Conservation (phyloP, 2,329 filamentous ascomycete species). For the Colletotrichum liriopes region DNA sequence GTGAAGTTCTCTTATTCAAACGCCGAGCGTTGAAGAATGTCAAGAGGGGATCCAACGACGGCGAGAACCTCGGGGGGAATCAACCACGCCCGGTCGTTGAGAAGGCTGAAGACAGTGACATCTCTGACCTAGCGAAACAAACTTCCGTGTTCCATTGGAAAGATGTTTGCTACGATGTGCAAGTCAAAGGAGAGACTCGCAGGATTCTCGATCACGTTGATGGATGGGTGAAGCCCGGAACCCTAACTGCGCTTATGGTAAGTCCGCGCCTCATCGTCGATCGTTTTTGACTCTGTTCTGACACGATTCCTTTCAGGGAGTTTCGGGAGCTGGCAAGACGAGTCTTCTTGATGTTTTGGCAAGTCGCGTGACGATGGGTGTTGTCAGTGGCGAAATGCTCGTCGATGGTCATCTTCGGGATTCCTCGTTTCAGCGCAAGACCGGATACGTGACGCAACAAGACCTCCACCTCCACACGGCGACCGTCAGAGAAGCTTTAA, state of each 20-base stretch:
- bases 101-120: slow-evolving; percentile 10
- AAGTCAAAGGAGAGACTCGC: slow-evolving; percentile 73
- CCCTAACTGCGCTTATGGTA: slow-evolving; percentile 76
- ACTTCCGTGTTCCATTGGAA: slow-evolving; percentile 79
- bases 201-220: slow-evolving; percentile 77
- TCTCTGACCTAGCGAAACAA: slow-evolving; percentile 55
- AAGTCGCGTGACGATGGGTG: slow-evolving; percentile 77
- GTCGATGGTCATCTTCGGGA: slow-evolving; percentile 76
- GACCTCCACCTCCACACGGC: slow-evolving; percentile 58
- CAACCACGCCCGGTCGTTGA: neutral
- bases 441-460: slow-evolving; percentile 77
- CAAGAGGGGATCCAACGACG: neutral
- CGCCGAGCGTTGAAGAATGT: slow-evolving; percentile 52
- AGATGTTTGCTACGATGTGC: slow-evolving; percentile 79
- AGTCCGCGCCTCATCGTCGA: slow-evolving; percentile 75
- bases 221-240: slow-evolving; percentile 80
- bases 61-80: neutral
- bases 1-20: slow-evolving; percentile 74
- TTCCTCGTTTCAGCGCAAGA: slow-evolving; percentile 77
- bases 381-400: slow-evolving; percentile 77
- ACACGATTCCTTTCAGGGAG: slow-evolving; percentile 16
- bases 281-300: neutral
- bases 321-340: slow-evolving; percentile 55
- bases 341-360: slow-evolving; percentile 74
- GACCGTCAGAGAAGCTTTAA: slow-evolving; percentile 74